These are phyloP conservation scores for Penicillium alfredii DNA, from an alignment of 495 filamentous ascomycete species.

Conservation along the genomic window DNA sequence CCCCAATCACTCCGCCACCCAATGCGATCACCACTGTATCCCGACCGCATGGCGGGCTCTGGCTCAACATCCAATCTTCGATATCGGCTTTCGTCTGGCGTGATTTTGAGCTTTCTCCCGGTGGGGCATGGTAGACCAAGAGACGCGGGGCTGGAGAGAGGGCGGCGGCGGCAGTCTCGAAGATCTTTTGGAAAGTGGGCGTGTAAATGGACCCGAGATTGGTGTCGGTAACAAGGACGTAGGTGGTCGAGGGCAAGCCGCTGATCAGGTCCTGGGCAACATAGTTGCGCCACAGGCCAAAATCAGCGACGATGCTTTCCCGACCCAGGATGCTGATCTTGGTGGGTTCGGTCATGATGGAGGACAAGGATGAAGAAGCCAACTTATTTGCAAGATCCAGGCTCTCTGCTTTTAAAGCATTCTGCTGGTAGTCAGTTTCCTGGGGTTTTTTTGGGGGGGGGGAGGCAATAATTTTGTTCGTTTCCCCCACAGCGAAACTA, in stretches of 20 bases:
- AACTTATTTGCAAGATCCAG: constrained; percentile 2
- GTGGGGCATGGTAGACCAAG: constrained; percentile 78
- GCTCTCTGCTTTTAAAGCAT: constrained; percentile 33
- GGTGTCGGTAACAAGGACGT: constrained; percentile 92
- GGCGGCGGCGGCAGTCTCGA: constrained; percentile 49
- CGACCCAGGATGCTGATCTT: constrained; percentile 54
- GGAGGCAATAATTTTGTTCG: constrained; percentile 10
- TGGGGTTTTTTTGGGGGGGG: constrained; percentile 2
- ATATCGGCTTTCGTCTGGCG: constrained; percentile 89
- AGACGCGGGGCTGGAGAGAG: constrained; percentile 58
- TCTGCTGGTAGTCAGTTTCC: constrained; percentile 20
- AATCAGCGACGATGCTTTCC: constrained; percentile 86
- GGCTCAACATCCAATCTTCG: constrained; percentile 93
- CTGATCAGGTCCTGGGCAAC: constrained; percentile 76
- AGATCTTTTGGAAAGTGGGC: constrained; percentile 64
- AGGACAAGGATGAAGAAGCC: constrained; percentile 3
- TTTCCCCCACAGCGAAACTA: constrained; percentile 19
- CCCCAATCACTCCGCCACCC: constrained; percentile 96
- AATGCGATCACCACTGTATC: constrained; percentile 93
- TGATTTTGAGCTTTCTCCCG: constrained; percentile 90
- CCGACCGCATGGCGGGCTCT: constrained; percentile 70
- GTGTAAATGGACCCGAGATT: constrained; percentile 81
- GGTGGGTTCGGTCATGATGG: constrained; percentile 38
- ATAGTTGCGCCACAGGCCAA: constrained; percentile 80
- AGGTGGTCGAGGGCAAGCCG: constrained; percentile 76